These are phyloP conservation scores for Fusarium caatingaense DNA, from an alignment of 2,329 filamentous ascomycete species.

Conservation along the genomic window DNA sequence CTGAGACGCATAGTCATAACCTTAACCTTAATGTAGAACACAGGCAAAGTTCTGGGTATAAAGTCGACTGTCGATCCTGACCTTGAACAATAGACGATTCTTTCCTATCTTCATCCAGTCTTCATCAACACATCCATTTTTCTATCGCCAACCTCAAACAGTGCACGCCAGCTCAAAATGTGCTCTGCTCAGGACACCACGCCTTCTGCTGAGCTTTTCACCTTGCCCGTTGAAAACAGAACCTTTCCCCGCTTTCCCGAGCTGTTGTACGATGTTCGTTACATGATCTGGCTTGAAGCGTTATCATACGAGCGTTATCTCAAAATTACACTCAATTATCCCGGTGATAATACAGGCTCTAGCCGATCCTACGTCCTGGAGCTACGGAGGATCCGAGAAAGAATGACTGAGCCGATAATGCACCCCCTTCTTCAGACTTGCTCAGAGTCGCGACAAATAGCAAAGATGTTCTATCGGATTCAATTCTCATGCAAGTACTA, in stretches of 20 bases:
- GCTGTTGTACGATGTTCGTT: background rate
- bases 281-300: background rate
- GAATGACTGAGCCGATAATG: background rate
- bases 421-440: background rate
- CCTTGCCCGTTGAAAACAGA: no score
- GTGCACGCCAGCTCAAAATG: fast-evolving
- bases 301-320: background rate
- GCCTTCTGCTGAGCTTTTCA: background rate
- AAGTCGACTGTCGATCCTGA: fast-evolving
- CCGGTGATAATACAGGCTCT: fast-evolving
- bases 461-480: background rate
- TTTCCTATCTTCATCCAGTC: no score
- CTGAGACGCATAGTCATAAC: no score
- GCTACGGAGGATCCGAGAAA: no score
- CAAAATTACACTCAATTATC: fast-evolving
- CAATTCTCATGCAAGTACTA: background rate
- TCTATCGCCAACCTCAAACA: no score
- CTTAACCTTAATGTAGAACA: no score
- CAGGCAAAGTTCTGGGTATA: background rate
- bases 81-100: no score
- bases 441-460: background rate
- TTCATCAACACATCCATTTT: no score
- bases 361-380: no score
- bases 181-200: fast-evolving
- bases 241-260: background rate